Base-by-base conservation (phyloP, 2,329 filamentous ascomycete species). In the Penicillium occitanis region DNA sequence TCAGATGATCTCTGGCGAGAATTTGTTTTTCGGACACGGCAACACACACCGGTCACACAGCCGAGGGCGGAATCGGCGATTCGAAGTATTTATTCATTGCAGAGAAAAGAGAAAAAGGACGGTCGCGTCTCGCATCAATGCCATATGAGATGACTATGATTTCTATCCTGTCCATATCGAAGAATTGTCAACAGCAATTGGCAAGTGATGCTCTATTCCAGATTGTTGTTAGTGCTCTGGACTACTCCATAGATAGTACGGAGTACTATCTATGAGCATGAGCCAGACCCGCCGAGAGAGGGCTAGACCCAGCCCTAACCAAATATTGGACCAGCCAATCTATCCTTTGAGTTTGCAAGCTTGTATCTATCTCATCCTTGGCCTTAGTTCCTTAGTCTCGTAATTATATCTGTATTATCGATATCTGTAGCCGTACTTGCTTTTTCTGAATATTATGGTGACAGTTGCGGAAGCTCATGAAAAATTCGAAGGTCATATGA, bases 11-110 rank as follows among this genome's bases (percentile, higher is more conserved):
- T 10, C 3, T 11, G 48, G 28, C 14, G 13, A 53, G 50, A 53
- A 53, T 53, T 53, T 53, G 50, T 53, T 53, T 53, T 53, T 53
- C 50, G 11, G 17, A 33, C 50, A n/a, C 50, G 14, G 11, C 50
- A 53, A 53, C 25, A 30, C 10, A n/a, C 3, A 30, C 50, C 2
- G 25, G 25, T 30, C 25, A 33, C 50, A 13, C 7, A n/a, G 25
- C 28, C 50, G 25, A 53, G 50, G 28, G 28, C 50, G 50, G 25
- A 30, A 53, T n/a, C 11, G 14, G n/a, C 11, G 11, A 30, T 33
- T 50, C 28, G 2, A 30, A 30, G n/a, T 17, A 10, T 17, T 28
- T 28, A 17, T 28, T 28, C 22, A 51, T 3, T 17, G 48, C 6
- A 51, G 48, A 17, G 5, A 28, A n/a, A 13, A 53, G 17, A 51